A percentile compares a stretch with the other conserved stretches of the same genome.
These are phyloP conservation scores for Amanita subjunquillea DNA, from an alignment of 768 basidiomycete genomes.

Conservation along the genomic window DNA sequence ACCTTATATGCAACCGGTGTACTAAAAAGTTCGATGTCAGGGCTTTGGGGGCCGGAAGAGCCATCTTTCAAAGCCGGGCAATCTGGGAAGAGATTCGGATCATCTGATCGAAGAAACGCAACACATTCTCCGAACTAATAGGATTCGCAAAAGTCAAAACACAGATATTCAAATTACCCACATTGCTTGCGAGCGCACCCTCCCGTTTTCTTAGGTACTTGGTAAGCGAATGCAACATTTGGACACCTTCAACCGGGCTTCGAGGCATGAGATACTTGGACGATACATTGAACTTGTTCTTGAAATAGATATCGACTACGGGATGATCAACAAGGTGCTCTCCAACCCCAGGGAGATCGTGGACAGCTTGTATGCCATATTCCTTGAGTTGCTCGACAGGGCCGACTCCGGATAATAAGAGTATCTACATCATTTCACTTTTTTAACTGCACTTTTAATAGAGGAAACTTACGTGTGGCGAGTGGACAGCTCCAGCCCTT, in stretches of 20 bases:
- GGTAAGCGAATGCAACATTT: slow-evolving; percentile 20
- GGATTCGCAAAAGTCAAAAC: background rate
- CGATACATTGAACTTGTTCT: slow-evolving; percentile 37
- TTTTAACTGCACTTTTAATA: background rate
- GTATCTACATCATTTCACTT: slow-evolving; percentile 27
- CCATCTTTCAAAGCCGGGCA: slow-evolving; percentile 20
- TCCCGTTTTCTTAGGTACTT: slow-evolving; percentile 34
- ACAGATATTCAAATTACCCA: slow-evolving; percentile 14
- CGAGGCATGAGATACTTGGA: slow-evolving; percentile 27
- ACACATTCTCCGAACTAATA: slow-evolving; percentile 36
- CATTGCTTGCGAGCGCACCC: slow-evolving; percentile 47
- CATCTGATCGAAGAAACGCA: slow-evolving; percentile 41
- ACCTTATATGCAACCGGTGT: slow-evolving; percentile 31
- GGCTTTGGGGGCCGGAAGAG: slow-evolving; percentile 27
- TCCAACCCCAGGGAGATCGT: slow-evolving; percentile 69
- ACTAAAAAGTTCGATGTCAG: slow-evolving; percentile 32
- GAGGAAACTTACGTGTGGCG: slow-evolving; percentile 33
- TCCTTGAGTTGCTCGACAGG: slow-evolving; percentile 45
- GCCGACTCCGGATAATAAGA: slow-evolving; percentile 72
- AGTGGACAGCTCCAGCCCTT: slow-evolving; percentile 52
- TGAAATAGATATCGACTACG: slow-evolving; percentile 38
- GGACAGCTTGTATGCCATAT: slow-evolving; percentile 42
- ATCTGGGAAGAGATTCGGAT: slow-evolving; percentile 34
- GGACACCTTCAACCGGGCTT: slow-evolving; percentile 15
- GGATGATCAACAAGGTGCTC: slow-evolving; percentile 64